These are phyloP conservation scores for Colletotrichum sp. DNA, from an alignment of 2,329 filamentous ascomycete species.

Conservation along the genomic window DNA sequence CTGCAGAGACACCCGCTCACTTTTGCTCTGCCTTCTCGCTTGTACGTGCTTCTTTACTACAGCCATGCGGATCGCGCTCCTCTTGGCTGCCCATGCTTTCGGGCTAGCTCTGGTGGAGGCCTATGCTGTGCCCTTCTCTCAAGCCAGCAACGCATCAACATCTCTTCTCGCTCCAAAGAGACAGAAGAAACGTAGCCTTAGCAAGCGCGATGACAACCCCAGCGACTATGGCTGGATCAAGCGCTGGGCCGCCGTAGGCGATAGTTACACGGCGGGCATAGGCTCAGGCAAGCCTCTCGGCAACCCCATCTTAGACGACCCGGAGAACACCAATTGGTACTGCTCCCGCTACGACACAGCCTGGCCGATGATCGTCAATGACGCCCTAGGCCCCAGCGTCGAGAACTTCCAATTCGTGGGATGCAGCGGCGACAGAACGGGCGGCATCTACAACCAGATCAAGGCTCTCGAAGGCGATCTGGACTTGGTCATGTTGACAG, in stretches of 20 bases:
- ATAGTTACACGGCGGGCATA: conserved; percentile 43
- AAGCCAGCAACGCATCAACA: background rate
- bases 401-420: conserved; percentile 33
- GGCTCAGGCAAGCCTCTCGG: conserved; percentile 15
- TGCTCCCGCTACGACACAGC: conserved; percentile 34
- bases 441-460: conserved; percentile 31
- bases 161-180: background rate
- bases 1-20: background rate
- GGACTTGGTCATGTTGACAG: conserved; percentile 40
- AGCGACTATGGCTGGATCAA: conserved; percentile 28
- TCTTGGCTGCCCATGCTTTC: background rate
- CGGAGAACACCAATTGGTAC: conserved; percentile 16
- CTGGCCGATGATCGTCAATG: conserved; percentile 31
- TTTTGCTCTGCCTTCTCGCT: background rate
- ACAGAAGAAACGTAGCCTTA: background rate
- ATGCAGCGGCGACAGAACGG: conserved; percentile 30
- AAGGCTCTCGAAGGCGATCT: conserved; percentile 27
- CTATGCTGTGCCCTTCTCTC: background rate
- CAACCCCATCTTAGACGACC: background rate
- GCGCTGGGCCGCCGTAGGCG: conserved; percentile 38
- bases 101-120: background rate
- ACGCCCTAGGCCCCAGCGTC: conserved; percentile 24
- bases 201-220: background rate
- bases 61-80: background rate
- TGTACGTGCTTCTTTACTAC: background rate